A percentile compares a stretch with the other conserved stretches of the same genome.
These are phyloP conservation scores for Diplosphaera chodatii DNA, from an alignment of 139 green algal genomes.

Conservation along the genomic window DNA sequence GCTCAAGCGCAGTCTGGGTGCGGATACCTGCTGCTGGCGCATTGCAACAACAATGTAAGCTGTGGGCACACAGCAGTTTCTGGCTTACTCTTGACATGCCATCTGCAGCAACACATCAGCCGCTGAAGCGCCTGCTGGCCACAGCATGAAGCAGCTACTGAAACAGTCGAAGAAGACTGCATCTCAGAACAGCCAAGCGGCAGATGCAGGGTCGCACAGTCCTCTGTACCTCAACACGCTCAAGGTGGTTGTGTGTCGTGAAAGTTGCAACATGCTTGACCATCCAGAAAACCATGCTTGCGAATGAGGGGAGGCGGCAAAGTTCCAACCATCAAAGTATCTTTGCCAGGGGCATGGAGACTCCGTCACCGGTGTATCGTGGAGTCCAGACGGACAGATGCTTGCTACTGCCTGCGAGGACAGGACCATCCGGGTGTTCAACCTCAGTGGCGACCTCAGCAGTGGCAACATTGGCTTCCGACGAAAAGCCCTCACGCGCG, in stretches of 20 bases:
- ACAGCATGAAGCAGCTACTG: conserved; percentile 9
- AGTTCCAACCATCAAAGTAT: no score
- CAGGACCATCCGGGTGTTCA: conserved; percentile 18
- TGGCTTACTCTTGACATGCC: not conserved
- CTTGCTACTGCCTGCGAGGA: conserved; percentile 26
- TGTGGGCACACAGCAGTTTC: not conserved
- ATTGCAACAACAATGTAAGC: no score
- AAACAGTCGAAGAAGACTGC: conserved; percentile 8
- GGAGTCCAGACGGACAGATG: conserved; percentile 4
- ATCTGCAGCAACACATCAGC: not conserved
- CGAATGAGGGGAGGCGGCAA: no score
- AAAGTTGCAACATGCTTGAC: no score
- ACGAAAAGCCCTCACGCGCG: conserved; percentile 12
- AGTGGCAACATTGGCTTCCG: conserved; percentile 23
- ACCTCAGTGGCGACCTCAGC: conserved; percentile 3
- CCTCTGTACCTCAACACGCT: conserved; percentile 14
- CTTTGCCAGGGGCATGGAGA: conserved; percentile 26
- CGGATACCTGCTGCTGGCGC: no score
- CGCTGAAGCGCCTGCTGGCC: conserved; percentile 1
- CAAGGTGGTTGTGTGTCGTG: no score
- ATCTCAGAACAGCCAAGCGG: not conserved
- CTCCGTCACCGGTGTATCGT: conserved; percentile 11
- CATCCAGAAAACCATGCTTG: no score
- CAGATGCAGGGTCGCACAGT: conserved; percentile 8
- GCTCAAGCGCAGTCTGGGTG: not conserved